These are phyloP conservation scores for Cercospora sp. DNA, from an alignment of 2,329 filamentous ascomycete species.

Conservation along the genomic window DNA sequence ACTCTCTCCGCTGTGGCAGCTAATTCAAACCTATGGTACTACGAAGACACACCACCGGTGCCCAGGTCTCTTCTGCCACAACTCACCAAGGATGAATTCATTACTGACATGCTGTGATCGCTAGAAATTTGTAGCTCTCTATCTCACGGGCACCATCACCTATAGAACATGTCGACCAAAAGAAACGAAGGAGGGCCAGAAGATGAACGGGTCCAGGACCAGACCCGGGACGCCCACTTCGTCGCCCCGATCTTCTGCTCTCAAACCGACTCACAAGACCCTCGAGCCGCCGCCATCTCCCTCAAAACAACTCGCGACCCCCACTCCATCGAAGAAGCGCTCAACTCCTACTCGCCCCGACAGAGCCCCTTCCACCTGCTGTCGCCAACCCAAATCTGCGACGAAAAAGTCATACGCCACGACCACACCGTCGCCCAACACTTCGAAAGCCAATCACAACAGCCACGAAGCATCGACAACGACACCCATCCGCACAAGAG, in stretches of 20 bases:
- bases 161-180: background rate
- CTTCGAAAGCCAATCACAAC: conserved; percentile 14
- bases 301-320: background rate
- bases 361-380: conserved; percentile 15
- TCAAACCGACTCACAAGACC: background rate
- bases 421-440: conserved; percentile 17
- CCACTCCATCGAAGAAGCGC: background rate
- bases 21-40: background rate
- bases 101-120: background rate
- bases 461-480: background rate
- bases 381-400: conserved; percentile 11
- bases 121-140: background rate
- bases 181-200: background rate
- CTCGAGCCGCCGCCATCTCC: background rate
- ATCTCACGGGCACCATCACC: background rate
- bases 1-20: background rate
- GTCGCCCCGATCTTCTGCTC: background rate
- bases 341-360: conserved; percentile 15
- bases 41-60: background rate
- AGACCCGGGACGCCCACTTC: background rate
- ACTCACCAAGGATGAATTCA: background rate
- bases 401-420: conserved; percentile 24
- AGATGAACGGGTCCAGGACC: background rate
- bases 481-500: background rate
- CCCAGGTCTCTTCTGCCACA: background rate